phyloP scores from a whole-genome alignment of 2,329 filamentous ascomycete species.

The Acarospora socialis region DNA sequence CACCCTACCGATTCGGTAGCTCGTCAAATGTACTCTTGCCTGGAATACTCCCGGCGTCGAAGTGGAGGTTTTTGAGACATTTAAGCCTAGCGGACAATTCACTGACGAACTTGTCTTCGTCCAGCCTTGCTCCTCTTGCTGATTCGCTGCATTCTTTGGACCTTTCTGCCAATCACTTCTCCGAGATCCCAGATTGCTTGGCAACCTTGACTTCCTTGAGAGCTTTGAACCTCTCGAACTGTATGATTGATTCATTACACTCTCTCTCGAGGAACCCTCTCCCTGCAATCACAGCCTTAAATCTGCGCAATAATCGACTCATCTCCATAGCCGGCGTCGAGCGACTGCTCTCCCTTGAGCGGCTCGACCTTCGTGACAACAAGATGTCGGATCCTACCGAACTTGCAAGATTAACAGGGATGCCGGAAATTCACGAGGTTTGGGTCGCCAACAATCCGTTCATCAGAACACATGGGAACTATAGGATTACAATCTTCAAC shows the following conservation, averaged over 20 bases:
- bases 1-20: constrained; percentile 44
- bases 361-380: constrained; percentile 85
- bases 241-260: constrained; percentile 92
- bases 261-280: constrained; percentile 75
- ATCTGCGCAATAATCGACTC: constrained; percentile 77
- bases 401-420: constrained; percentile 72
- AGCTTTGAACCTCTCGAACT: constrained; percentile 84
- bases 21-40: constrained; percentile 61
- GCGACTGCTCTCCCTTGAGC: constrained; percentile 72
- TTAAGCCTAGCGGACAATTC: constrained; percentile 85
- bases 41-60: constrained; percentile 63
- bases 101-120: constrained; percentile 61
- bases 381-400: constrained; percentile 80
- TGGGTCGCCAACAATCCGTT: constrained; percentile 91
- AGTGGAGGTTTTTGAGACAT: constrained; percentile 91
- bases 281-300: constrained; percentile 84
- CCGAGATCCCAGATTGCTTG: constrained; percentile 84
- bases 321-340: constrained; percentile 81
- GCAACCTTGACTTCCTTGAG: constrained; percentile 75
- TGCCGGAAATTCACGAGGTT: constrained; percentile 82
- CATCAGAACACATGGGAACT: constrained; percentile 69
- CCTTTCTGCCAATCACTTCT: constrained; percentile 81
- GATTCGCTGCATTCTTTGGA: constrained; percentile 86
- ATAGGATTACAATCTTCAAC: constrained; percentile 87
- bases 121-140: constrained; percentile 66